phyloP scores from a whole-genome alignment of 169 alveolate genomes.

The Plasmodium reichenowi region DNA sequence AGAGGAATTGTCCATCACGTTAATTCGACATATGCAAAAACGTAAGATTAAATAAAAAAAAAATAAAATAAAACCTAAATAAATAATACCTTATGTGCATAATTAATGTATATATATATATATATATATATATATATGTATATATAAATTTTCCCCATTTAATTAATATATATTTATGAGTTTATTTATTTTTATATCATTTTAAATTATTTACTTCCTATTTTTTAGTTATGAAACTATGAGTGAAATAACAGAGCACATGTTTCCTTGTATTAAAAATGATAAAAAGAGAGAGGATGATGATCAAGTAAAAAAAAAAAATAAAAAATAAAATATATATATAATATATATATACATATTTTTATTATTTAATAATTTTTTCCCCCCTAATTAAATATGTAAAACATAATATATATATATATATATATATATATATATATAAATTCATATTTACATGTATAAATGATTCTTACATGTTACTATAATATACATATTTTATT shows the following conservation, averaged over 20 bases:
- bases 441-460: not conserved
- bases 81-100: not conserved
- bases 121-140: not conserved
- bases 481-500: too few relatives aligned
- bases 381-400: not conserved
- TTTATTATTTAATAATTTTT: not conserved
- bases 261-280: slow-evolving; percentile 80
- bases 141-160: not conserved
- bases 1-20: slow-evolving; percentile 91
- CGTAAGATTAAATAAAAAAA: slow-evolving; percentile 79
- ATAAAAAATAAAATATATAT: not conserved
- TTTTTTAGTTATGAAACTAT: slow-evolving; percentile 80
- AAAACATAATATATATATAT: not conserved
- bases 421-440: not conserved
- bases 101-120: not conserved
- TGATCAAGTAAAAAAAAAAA: slow-evolving; percentile 72
- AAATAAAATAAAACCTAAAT: not conserved
- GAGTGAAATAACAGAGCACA: slow-evolving; percentile 83
- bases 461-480: too few relatives aligned
- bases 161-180: too few relatives aligned
- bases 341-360: not conserved
- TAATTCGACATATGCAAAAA: slow-evolving; percentile 88
- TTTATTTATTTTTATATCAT: not conserved
- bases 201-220: not conserved
- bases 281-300: slow-evolving; percentile 71